phyloP scores from a whole-genome alignment of 352 stramenopile species.

The Phytophthora hybrid region DNA sequence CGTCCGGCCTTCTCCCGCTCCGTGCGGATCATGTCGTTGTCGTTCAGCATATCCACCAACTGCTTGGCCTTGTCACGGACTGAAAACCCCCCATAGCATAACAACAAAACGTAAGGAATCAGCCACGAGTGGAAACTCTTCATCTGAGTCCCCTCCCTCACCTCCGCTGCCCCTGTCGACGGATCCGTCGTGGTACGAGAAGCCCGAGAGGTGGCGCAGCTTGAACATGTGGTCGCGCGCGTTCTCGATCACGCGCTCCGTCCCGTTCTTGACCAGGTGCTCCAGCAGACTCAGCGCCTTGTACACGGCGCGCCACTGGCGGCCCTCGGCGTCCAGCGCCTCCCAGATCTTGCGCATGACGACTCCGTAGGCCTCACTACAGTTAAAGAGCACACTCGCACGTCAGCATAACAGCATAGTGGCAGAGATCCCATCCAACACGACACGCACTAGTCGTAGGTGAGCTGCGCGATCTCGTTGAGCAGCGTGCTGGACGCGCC shows the following conservation, averaged over 20 bases:
- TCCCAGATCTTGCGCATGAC: constrained; percentile 97
- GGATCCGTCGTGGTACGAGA: constrained; percentile 90
- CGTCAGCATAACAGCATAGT: constrained; percentile 14
- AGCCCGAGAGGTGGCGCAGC: constrained; percentile 86
- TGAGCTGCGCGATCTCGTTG: constrained; percentile 98
- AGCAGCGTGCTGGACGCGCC: constrained; percentile 97
- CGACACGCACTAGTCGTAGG: constrained; percentile 92
- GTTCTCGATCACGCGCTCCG: constrained; percentile 98
- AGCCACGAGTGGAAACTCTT: not conserved
- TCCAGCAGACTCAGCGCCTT: constrained; percentile 97
- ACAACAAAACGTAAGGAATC: constrained; percentile 10
- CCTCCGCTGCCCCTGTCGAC: constrained; percentile 87
- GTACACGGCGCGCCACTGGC: constrained; percentile 97
- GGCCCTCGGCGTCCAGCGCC: constrained; percentile 86
- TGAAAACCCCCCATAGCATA: constrained; percentile 27
- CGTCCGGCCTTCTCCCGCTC: constrained; percentile 88
- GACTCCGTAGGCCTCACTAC: constrained; percentile 88
- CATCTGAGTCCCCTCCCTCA: constrained; percentile 24
- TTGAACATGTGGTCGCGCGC: constrained; percentile 95
- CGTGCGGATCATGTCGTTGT: constrained; percentile 90
- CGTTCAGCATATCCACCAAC: constrained; percentile 88
- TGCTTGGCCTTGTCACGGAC: constrained; percentile 92
- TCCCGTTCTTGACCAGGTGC: constrained; percentile 98
- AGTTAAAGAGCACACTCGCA: constrained; percentile 23
- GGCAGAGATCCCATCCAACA: not conserved